Conservation (phyloP, 495 filamentous ascomycete species). For the Penicillium nucicola region DNA sequence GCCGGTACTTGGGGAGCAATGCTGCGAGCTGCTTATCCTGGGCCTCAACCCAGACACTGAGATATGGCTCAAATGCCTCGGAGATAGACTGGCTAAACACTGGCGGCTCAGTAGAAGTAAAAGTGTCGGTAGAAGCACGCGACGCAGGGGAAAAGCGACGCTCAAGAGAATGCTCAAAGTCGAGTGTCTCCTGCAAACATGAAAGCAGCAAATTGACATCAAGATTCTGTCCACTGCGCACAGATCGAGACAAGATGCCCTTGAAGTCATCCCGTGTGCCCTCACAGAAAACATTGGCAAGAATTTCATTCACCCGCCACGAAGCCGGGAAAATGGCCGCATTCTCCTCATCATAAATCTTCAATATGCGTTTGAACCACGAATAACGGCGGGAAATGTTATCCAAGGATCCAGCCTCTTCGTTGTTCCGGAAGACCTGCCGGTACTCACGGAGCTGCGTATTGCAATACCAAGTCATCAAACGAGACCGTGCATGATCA, state of each 20-base stretch:
- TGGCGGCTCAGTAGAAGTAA: conserved; percentile 74
- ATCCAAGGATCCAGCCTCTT: conserved; percentile 94
- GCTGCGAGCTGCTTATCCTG: conserved; percentile 86
- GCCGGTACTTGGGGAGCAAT: conserved; percentile 86
- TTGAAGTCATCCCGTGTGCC: conserved; percentile 94
- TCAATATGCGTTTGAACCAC: conserved; percentile 94
- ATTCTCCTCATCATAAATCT: conserved; percentile 95
- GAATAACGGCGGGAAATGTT: conserved; percentile 94
- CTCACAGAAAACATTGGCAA: conserved; percentile 93
- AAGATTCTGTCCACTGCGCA: conserved; percentile 79
- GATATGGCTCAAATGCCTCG: conserved; percentile 94
- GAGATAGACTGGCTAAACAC: conserved; percentile 92
- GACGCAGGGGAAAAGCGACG: conserved; percentile 74
- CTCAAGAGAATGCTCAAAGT: conserved; percentile 94
- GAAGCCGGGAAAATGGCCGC: conserved; percentile 78
- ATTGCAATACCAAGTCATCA: conserved; percentile 97
- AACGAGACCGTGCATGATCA: conserved; percentile 75
- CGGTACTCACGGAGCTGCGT: conserved; percentile 94
- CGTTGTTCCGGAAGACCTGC: conserved; percentile 91
- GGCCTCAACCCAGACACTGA: conserved; percentile 94
- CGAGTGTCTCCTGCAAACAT: conserved; percentile 92
- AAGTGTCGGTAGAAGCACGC: conserved; percentile 86
- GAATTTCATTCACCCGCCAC: conserved; percentile 86
- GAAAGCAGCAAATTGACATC: conserved; percentile 91
- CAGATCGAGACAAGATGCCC: conserved; percentile 82